Evolutionary conservation across 306 rosid species (phyloP).

Genomic region (Quercus suber): DNA sequence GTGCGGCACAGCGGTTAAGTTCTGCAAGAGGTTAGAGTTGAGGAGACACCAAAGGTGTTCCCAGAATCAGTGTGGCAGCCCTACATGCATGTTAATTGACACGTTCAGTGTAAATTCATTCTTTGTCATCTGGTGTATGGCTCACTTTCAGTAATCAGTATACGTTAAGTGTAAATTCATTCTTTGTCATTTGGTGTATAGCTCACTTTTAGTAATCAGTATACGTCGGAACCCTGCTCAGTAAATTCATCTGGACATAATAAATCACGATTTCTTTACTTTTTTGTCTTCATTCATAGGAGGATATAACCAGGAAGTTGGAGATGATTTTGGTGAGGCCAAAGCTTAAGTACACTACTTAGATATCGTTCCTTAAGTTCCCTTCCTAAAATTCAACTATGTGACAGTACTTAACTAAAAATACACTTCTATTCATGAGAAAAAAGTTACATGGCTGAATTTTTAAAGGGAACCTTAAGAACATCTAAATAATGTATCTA

Average conservation of each 20-base stretch:
- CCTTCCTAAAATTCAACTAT: fast-evolving
- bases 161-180: neutral
- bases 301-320: too few relatives aligned
- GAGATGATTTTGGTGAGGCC: too few relatives aligned
- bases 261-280: neutral
- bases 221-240: neutral
- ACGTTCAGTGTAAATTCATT: conserved; percentile 4
- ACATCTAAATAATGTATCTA: too few relatives aligned
- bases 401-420: too few relatives aligned
- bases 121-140: conserved; percentile 23
- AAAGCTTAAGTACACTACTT: too few relatives aligned
- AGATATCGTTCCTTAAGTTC: fast-evolving
- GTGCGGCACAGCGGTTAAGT: conserved; percentile 53
- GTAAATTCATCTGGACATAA: neutral
- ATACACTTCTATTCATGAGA: too few relatives aligned
- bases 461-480: too few relatives aligned
- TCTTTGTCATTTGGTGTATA: conserved; percentile 21
- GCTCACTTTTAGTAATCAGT: neutral
- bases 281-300: too few relatives aligned
- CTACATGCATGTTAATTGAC: conserved; percentile 6
- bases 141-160: neutral
- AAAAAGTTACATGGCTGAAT: too few relatives aligned
- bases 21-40: conserved; percentile 26
- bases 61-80: neutral
- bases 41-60: neutral